Evolutionary conservation across 176 grass and related monocot genomes (phyloP).

Genomic region (Olyra latifolia): DNA sequence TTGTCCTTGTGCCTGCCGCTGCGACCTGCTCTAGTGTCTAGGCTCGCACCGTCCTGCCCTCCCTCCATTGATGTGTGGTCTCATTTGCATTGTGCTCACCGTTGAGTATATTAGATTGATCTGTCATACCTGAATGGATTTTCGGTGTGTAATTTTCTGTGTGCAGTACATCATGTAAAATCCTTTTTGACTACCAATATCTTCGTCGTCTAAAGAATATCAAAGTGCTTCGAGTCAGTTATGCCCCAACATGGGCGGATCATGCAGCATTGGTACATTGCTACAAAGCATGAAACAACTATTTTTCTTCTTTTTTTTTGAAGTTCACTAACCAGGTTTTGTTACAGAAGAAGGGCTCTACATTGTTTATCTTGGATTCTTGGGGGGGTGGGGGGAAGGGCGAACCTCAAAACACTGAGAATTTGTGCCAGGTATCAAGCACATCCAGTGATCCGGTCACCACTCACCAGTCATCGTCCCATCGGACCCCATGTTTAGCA

Average conservation of each 20-base stretch:
- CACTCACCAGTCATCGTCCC: slow-evolving; percentile 77
- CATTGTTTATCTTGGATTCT: background rate
- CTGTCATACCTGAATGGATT: background rate
- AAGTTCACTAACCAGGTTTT: background rate
- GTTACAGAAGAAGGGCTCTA: slow-evolving; percentile 3
- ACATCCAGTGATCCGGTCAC: too few relatives aligned
- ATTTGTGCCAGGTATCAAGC: background rate
- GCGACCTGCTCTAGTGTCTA: slow-evolving; percentile 41
- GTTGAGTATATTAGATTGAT: background rate
- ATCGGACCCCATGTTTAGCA: slow-evolving; percentile 85
- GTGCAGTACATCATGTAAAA: background rate
- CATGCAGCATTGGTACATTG: background rate
- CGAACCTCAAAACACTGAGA: background rate
- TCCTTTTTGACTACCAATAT: background rate
- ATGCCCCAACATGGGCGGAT: too few relatives aligned
- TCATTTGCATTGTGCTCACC: too few relatives aligned
- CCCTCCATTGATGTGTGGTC: too few relatives aligned
- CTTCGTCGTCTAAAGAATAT: background rate
- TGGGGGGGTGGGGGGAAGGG: background rate
- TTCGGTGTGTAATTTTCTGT: background rate
- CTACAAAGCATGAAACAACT: background rate
- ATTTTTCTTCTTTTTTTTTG: background rate
- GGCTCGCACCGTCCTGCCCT: background rate
- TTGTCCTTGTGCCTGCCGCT: slow-evolving; percentile 50
- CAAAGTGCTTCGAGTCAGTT: too few relatives aligned